These are phyloP conservation scores for Tephrocybe sp. DNA, from an alignment of 768 basidiomycete genomes.

Conservation along the genomic window DNA sequence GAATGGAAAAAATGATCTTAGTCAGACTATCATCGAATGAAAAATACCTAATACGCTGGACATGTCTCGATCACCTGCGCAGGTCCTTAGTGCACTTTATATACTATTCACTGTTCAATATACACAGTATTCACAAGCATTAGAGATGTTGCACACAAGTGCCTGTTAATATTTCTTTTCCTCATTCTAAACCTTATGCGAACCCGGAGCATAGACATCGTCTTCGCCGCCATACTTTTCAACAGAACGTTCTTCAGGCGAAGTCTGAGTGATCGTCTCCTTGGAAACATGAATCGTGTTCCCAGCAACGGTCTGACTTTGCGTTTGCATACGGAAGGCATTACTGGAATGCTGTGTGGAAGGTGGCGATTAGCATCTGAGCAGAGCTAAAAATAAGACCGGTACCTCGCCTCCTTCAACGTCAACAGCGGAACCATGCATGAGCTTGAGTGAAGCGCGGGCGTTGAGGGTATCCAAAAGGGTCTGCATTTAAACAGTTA, in stretches of 20 bases:
- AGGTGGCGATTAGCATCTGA: neutral
- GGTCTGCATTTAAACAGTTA: constrained; percentile 28
- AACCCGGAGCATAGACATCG: constrained; percentile 14
- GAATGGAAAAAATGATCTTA: too few relatives aligned
- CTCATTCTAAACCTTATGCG: neutral
- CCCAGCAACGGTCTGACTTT: constrained; percentile 18
- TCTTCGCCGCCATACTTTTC: constrained; percentile 19
- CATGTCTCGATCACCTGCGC: too few relatives aligned
- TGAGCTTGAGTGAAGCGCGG: constrained; percentile 31
- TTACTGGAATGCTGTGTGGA: constrained; percentile 19
- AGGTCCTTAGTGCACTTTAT: neutral
- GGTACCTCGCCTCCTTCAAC: constrained; percentile 27
- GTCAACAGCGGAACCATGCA: constrained; percentile 21
- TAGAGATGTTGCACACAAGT: too few relatives aligned
- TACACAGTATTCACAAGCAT: too few relatives aligned
- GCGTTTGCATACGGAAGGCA: constrained; percentile 23
- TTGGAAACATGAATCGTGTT: constrained; percentile 25
- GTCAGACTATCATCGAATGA: too few relatives aligned
- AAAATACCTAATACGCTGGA: too few relatives aligned
- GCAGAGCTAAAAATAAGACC: neutral
- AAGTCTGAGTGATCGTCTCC: constrained; percentile 20
- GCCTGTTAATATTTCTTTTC: too few relatives aligned
- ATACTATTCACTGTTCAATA: neutral
- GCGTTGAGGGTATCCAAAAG: constrained; percentile 43
- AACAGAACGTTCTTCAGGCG: constrained; percentile 17